Conservation (phyloP, 805 yeast species). For the Suhomyces sp. region DNA sequence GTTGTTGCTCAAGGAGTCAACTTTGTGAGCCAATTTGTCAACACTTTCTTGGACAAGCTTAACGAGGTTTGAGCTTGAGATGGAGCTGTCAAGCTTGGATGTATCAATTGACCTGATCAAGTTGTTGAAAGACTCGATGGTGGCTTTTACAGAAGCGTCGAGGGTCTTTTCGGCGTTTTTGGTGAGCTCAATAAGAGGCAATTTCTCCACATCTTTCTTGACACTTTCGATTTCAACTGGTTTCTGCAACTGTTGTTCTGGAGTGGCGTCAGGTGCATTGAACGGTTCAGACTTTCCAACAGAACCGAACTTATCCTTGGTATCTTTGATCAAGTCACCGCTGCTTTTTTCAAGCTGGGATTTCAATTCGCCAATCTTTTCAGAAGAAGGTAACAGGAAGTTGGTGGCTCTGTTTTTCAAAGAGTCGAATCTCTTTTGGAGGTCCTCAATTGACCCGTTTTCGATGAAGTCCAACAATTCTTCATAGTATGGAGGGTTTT, state of each 20-base stretch:
- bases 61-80: conserved; percentile 27
- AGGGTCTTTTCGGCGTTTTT: conserved; percentile 19
- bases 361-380: conserved; percentile 31
- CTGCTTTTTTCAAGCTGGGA: conserved; percentile 30
- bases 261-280: conserved; percentile 20
- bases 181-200: conserved; percentile 32
- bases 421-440: conserved; percentile 18
- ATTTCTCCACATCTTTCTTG: conserved; percentile 25
- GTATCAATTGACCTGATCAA: conserved; percentile 36
- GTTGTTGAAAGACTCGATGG: conserved; percentile 38
- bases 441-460: conserved; percentile 32
- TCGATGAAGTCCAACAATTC: conserved; percentile 38
- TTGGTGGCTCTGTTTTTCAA: conserved; percentile 16
- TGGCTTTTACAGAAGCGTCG: conserved; percentile 33
- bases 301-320: conserved; percentile 29
- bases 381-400: conserved; percentile 29
- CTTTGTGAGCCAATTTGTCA: conserved; percentile 26
- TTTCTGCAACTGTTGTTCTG: conserved; percentile 42
- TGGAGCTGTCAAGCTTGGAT: conserved; percentile 18
- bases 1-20: conserved; percentile 29
- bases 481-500: conserved; percentile 42
- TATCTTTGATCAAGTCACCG: conserved; percentile 34
- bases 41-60: conserved; percentile 32
- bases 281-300: background rate
- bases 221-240: conserved; percentile 37